Base-by-base conservation (phyloP, 805 yeast genomes). In the Ogataea zsoltii region DNA sequence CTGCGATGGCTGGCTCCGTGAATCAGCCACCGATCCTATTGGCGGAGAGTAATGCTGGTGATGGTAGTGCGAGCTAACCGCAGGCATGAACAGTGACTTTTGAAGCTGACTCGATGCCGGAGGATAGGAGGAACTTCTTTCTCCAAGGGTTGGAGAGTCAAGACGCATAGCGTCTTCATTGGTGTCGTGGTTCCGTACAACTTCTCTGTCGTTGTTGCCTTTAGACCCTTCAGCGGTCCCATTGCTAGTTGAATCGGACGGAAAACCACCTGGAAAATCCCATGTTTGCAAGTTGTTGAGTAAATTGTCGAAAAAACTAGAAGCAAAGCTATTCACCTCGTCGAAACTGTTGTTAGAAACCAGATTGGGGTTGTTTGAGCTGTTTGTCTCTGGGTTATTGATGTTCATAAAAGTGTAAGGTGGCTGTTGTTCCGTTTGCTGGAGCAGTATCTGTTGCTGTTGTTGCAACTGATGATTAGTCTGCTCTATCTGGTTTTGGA, bases 241-340 rank as follows among this genome's bases (percentile, higher is more conserved):
- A 21, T 21, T 21, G 31, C 26, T 28, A 13, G 15, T 37, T 32
- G 16, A 17, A 14, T 37, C 31, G 16, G 40, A 23, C 14, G 32
- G 40, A 6, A 28, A 17, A 10, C 40, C 40, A 6, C 25, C 25
- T 16, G 52, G 41, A 19, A 48, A 47, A 37, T 58, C 62, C 60
- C 60, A 57, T 14, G 42, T 45, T 33, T 57, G 58, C 33, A 58
- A 44, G 33, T 58, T 55, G 34, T 45, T 51, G 44, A 58, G 50
- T 45, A 58, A 45, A 31, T 49, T 49, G 40, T 57, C 58, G 33
- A 56, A 50, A 33, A 55, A 50, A 23, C 26, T 38, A 33, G 53
- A 37, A 38, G 49, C 44, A n/a, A 39, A 31, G 37, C 35, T 34
- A 41, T 37, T 45, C n/a, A 45, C 16, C 17, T 52, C 56, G 19